Evolutionary conservation across 164 flowering plant genomes (phyloP).

Genomic region (Umbellularia californica): DNA sequence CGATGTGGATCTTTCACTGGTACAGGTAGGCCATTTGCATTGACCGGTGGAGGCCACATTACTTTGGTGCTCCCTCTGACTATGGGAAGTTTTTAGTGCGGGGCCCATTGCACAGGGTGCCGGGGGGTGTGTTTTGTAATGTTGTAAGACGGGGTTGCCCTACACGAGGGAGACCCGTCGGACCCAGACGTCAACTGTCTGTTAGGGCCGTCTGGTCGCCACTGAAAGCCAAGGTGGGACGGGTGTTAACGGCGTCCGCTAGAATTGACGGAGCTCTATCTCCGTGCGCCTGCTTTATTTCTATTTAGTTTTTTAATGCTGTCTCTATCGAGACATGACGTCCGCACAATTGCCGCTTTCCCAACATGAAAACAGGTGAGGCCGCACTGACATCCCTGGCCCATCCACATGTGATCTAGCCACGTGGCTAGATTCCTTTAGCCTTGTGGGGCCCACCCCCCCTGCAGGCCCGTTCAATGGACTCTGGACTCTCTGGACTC

Average conservation of each 20-base stretch:
- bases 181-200: conserved; percentile 10
- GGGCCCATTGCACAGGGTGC: background rate
- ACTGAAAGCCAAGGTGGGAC: conserved; percentile 5
- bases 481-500: background rate
- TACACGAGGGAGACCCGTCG: conserved; percentile 11
- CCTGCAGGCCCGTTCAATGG: background rate
- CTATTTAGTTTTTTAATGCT: background rate
- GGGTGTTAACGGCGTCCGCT: background rate
- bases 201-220: background rate
- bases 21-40: no score
- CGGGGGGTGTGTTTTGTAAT: no score
- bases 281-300: background rate
- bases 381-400: conserved; percentile 20
- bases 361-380: conserved; percentile 16
- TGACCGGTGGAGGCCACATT: no score
- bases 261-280: conserved; percentile 8
- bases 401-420: conserved; percentile 18
- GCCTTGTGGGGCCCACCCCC: conserved; percentile 2
- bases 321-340: conserved; percentile 27
- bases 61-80: no score
- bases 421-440: conserved; percentile 14
- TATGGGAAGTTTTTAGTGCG: background rate
- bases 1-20: no score
- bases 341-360: conserved; percentile 16
- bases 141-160: background rate